Base-by-base conservation (phyloP, 805 yeast species). In the Myxozyma vanderwaltii region DNA sequence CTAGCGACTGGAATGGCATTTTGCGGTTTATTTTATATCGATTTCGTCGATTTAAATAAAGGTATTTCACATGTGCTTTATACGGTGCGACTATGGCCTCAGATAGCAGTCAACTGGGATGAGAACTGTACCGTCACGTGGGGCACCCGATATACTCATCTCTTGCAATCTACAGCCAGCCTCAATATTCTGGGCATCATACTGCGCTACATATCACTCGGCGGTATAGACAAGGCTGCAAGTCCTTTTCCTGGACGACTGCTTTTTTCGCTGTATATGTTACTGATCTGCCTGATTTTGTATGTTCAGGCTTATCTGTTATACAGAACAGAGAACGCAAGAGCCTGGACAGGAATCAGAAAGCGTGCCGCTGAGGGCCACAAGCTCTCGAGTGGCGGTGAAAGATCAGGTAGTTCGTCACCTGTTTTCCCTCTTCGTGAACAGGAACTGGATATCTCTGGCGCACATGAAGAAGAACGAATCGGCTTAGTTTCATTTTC, bases 21-120 rank as follows among this genome's bases (percentile, higher is more conserved):
- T 46, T 56, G 36, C 27, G 61, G 61, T 2, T 50, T 60, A 19
- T 48, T 33, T 51, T 29, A 41, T 12, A 36, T 61, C 40, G 64
- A 61, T 47, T 54, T 62, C n/a, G 40, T 61, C n/a, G 64, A 61
- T 35, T 17, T 49, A 15, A 51, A 58, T 3, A 45, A 51, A 41
- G 62, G 64, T 15, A n/a, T 53, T 21, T 43, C 56, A 15, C 39
- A 56, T 29, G 10, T 54, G 17, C 31, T 61, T 13, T 36, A 50
- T 12, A n/a, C 17, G 3, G 45, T 46, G n/a, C 12, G 46, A 21
- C 27, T 53, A n/a, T 50, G 50, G 54, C 64, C 64, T n/a, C 62
- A 57, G 39, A 17, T 58, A 8, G 53, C 46, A 15, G 53, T 54
- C 29, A 57, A 48, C 26, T 57, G 51, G 52, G 64, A 60, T 15